These are phyloP conservation scores for Globisporangium barbulae DNA, from an alignment of 352 stramenopile genomes.

Conservation along the genomic window DNA sequence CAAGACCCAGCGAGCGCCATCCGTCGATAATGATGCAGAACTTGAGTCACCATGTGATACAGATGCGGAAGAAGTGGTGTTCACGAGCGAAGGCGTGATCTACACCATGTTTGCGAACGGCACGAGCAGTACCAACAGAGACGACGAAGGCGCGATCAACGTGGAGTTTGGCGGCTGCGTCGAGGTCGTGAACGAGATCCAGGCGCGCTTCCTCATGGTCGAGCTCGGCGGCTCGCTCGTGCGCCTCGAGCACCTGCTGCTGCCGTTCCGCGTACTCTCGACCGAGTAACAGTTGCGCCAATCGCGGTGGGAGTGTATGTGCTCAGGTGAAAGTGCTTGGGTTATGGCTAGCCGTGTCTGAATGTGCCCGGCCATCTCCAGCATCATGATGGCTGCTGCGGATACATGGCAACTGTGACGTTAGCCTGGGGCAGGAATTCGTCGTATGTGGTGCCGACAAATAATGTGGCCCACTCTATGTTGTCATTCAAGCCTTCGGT, in stretches of 20 bases:
- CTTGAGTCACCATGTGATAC: not conserved
- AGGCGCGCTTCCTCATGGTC: conserved; percentile 14
- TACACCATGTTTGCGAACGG: conserved; percentile 2
- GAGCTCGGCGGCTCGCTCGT: conserved; percentile 10
- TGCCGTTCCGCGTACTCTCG: conserved; percentile 11
- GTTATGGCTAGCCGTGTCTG: too few species aligned
- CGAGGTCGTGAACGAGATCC: conserved; percentile 11
- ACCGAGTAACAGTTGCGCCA: not conserved
- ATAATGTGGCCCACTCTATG: not conserved
- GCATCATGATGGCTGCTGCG: too few species aligned
- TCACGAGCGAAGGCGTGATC: conserved; percentile 2
- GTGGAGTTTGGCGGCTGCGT: conserved; percentile 10
- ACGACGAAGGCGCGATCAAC: not conserved
- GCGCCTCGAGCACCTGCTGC: conserved; percentile 9
- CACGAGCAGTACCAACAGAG: not conserved
- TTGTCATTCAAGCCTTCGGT: not conserved
- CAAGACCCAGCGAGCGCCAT: not conserved
- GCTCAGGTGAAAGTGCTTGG: too few species aligned
- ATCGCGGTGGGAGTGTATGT: too few species aligned
- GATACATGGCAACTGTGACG: too few species aligned
- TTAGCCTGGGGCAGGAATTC: too few species aligned
- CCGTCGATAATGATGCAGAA: not conserved
- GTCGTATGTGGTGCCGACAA: not conserved
- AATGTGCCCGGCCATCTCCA: too few species aligned
- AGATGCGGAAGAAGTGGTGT: conserved; percentile 1